Conservation (phyloP, 352 stramenopile genomes). For the Phytopythium sindhum region DNA sequence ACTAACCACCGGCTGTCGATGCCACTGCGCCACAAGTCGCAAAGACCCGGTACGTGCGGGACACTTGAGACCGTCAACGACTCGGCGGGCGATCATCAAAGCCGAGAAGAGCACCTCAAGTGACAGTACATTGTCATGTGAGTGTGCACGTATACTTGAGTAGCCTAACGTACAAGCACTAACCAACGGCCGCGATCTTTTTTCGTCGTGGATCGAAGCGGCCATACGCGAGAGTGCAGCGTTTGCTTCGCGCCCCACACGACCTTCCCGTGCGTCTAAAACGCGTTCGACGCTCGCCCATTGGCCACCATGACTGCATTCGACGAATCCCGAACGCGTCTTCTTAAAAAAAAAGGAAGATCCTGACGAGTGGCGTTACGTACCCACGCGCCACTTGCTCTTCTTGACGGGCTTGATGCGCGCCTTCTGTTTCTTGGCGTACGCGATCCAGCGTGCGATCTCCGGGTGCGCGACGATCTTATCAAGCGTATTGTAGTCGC, state of each 20-base stretch:
- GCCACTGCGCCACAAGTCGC: background rate
- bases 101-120: background rate
- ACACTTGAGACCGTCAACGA: background rate
- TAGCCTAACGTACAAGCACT: background rate
- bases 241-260: background rate
- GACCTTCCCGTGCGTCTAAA: no score
- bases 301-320: background rate
- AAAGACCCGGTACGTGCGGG: background rate
- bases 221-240: background rate
- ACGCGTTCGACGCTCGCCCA: background rate
- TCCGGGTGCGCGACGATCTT: constrained; percentile 87
- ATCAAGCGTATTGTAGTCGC: constrained; percentile 90
- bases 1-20: background rate
- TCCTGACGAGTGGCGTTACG: constrained; percentile 15
- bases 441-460: constrained; percentile 88
- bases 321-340: background rate
- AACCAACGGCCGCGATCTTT: background rate
- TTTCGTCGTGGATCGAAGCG: background rate
- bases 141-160: no score
- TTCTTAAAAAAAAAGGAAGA: background rate
- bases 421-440: constrained; percentile 88
- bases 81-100: background rate
- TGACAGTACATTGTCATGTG: background rate
- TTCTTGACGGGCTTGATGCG: constrained; percentile 56
- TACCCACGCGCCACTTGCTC: constrained; percentile 49